These are phyloP conservation scores for Trypanosoma mega DNA, from an alignment of 208 protist species.

Conservation along the genomic window DNA sequence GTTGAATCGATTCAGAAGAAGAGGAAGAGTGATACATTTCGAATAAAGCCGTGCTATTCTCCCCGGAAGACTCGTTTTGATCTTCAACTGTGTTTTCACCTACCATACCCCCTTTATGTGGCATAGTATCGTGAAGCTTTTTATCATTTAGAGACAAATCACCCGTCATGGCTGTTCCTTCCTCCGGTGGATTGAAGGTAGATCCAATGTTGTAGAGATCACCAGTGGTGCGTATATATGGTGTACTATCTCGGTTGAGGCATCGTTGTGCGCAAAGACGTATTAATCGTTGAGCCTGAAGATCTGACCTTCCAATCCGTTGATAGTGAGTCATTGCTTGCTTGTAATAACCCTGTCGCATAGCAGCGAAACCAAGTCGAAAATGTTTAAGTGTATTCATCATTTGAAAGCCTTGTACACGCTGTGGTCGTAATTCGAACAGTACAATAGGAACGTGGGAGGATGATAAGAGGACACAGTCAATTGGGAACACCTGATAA, in stretches of 20 bases:
- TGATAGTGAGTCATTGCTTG: constrained; percentile 34
- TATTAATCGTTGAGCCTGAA: constrained; percentile 45
- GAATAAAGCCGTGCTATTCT: constrained; percentile 9
- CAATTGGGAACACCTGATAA: constrained; percentile 41
- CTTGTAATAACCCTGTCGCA: constrained; percentile 58
- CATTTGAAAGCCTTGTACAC: constrained; percentile 25
- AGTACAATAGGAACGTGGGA: constrained; percentile 42
- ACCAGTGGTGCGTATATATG: constrained; percentile 38
- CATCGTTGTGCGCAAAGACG: constrained; percentile 45
- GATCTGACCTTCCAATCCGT: constrained; percentile 24
- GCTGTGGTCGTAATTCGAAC: constrained; percentile 43
- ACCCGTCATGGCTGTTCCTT: not conserved
- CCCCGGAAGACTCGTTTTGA: not conserved
- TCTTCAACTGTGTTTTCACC: not conserved
- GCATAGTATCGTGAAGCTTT: not conserved
- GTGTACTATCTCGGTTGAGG: constrained; percentile 35
- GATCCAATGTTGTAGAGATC: constrained; percentile 15
- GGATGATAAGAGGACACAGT: constrained; percentile 47
- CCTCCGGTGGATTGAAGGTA: not conserved
- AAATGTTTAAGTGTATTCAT: constrained; percentile 35
- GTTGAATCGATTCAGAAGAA: constrained; percentile 3
- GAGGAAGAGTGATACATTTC: constrained; percentile 15
- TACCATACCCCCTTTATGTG: not conserved
- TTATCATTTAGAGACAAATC: not conserved
- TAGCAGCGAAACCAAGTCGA: constrained; percentile 51